Conservation (phyloP, 2,329 filamentous ascomycete species). For the Didymosphaeria variabile region DNA sequence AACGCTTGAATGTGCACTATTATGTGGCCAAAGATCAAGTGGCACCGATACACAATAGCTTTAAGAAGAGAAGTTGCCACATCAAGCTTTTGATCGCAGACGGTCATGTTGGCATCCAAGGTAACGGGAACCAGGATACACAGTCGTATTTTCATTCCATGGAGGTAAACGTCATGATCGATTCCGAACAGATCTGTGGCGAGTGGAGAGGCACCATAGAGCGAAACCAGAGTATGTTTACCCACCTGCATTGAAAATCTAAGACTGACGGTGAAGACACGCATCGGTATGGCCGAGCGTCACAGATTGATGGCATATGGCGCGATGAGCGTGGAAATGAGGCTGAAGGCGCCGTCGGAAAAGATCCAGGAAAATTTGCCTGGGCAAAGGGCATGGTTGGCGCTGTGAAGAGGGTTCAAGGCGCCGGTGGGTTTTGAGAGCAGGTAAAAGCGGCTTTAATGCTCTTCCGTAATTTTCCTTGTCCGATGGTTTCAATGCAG, state of each 20-base stretch:
- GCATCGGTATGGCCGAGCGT: slow-evolving; percentile 63
- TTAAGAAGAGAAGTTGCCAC: slow-evolving; percentile 75
- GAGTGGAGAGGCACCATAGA: slow-evolving; percentile 70
- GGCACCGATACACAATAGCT: slow-evolving; percentile 70
- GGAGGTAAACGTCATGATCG: slow-evolving; percentile 80
- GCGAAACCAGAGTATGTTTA: slow-evolving; percentile 65
- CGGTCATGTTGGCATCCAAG: slow-evolving; percentile 72
- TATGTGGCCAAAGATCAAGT: slow-evolving; percentile 80
- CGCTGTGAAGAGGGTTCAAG: slow-evolving; percentile 66
- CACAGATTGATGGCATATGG: slow-evolving; percentile 68
- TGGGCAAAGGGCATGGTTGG: slow-evolving; percentile 68
- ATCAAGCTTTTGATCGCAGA: slow-evolving; percentile 82
- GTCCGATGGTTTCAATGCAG: not conserved
- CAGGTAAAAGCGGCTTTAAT: not conserved
- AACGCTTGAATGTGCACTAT: slow-evolving; percentile 69
- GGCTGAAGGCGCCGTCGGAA: slow-evolving; percentile 52
- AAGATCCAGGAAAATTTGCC: slow-evolving; percentile 63
- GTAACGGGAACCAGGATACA: slow-evolving; percentile 82
- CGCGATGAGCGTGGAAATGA: slow-evolving; percentile 59
- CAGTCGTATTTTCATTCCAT: slow-evolving; percentile 82
- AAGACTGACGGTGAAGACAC: slow-evolving; percentile 56
- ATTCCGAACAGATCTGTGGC: slow-evolving; percentile 67
- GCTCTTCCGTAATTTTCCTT: not conserved
- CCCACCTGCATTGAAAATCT: too few relatives aligned
- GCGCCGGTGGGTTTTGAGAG: slow-evolving; percentile 62